Evolutionary conservation across 441 rosid species (phyloP).

Genomic region (Adansonia grandidieri): DNA sequence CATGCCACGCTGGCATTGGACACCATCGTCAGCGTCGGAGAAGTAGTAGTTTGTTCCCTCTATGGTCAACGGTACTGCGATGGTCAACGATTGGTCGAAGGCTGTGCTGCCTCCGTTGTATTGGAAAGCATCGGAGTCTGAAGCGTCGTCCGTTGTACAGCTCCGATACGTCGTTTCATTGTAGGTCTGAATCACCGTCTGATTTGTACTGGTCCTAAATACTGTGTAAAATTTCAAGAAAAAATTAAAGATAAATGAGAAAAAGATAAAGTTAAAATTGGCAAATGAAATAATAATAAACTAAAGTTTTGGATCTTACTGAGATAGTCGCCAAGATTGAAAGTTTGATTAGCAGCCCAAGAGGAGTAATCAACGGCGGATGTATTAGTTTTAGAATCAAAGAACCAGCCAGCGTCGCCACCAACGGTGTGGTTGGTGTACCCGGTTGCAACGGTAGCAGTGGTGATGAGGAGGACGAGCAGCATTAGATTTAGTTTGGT

Average conservation of each 20-base stretch:
- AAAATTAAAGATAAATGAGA: background rate
- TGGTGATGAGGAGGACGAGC: slow-evolving; percentile 39
- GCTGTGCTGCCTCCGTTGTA: slow-evolving; percentile 46
- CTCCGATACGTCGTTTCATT: slow-evolving; percentile 50
- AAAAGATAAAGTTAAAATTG: background rate
- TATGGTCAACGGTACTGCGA: slow-evolving; percentile 52
- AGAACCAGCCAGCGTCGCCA: slow-evolving; percentile 56
- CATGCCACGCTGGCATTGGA: slow-evolving; percentile 59
- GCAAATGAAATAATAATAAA: background rate
- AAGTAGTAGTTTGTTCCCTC: slow-evolving; percentile 58
- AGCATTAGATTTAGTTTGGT: slow-evolving; percentile 27
- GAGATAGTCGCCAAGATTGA: slow-evolving; percentile 66
- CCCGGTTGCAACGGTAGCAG: slow-evolving; percentile 35
- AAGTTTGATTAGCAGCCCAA: slow-evolving; percentile 56
- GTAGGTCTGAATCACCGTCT: slow-evolving; percentile 63
- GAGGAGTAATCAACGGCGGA: slow-evolving; percentile 54
- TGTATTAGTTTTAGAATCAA: slow-evolving; percentile 50
- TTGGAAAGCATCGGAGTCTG: slow-evolving; percentile 42
- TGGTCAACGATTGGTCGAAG: slow-evolving; percentile 40
- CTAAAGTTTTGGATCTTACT: slow-evolving; percentile 38
- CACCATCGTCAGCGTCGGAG: slow-evolving; percentile 57
- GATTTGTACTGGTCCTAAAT: slow-evolving; percentile 59
- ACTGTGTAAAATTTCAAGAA: slow-evolving; percentile 34
- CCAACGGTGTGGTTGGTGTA: slow-evolving; percentile 71
- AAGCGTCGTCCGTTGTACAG: slow-evolving; percentile 50